Base-by-base conservation (phyloP, 129 eudicot species). In the Silybum marianum region DNA sequence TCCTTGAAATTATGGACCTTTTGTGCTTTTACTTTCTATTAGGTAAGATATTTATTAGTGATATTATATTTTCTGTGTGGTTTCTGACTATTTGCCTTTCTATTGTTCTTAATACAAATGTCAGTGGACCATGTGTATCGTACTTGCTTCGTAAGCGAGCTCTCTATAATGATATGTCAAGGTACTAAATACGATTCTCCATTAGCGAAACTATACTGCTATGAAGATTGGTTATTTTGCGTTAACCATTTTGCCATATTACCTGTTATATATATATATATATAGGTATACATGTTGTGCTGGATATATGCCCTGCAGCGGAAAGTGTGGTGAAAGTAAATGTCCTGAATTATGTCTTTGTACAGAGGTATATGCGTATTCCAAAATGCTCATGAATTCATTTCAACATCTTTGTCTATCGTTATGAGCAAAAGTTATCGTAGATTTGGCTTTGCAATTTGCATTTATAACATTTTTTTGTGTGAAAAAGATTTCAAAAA, bases 291-390 rank as follows among this genome's bases (percentile, higher is more conserved):
- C 84, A 25, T 95, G 99, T 40, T 92, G 97, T 89, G 97, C 90
- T 66, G 99, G 99, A 58, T 95, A 89, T 79, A 89, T 92, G 94
- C 99, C 99, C n/a, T 95, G 99, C 77, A 95, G 99, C 83, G 98
- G 99, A 39, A 88, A 91, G 22, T 95, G 98, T 88, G 98, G 98
- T 16, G 98, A 92, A 83, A 92, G 93, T 65, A 81, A 83, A 73
- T 95, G 98, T 86, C 99, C 99, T 69, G 97, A 95, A 71, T 85
- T 92, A 67, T 95, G 99, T 82, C 99, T 95, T 87, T 88, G 91
- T 60, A 92, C 97, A 58, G 99, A 95, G 96, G 99, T 95, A 90
- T 95, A 90, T 36, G 75, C 51, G 0, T 39, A 73, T 58, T 30
- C 19, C 76, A 18, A 71, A 70, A n/a, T 5, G 9, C 68, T 19